phyloP scores from a whole-genome alignment of 2,329 filamentous ascomycete species.

The Stemphylium beticola region DNA sequence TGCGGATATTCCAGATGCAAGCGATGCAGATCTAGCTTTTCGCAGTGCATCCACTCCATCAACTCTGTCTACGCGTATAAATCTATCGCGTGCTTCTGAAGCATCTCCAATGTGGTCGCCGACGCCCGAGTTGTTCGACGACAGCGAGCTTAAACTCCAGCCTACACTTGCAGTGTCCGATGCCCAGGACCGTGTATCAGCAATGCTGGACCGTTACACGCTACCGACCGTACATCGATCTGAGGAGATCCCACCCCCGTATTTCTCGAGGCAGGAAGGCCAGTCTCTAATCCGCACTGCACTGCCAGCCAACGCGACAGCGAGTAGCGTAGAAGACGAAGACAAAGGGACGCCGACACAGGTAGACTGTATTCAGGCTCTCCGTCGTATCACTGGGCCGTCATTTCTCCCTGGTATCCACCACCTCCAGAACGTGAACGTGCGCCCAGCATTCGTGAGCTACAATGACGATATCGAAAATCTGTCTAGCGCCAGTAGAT shows the following conservation, averaged over 20 bases:
- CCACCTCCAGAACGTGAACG: background rate
- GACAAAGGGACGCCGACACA: background rate
- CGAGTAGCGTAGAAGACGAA: background rate
- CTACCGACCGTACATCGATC: too few species aligned
- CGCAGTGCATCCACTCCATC: background rate
- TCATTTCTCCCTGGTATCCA: conserved; percentile 10
- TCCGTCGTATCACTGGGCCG: background rate
- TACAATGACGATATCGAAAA: conserved; percentile 11
- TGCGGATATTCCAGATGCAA: background rate
- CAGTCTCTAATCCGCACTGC: background rate
- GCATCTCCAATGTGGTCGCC: too few species aligned
- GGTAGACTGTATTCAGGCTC: conserved; percentile 1
- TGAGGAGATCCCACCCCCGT: background rate
- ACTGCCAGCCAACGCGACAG: background rate
- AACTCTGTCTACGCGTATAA: background rate
- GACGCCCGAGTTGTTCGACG: too few species aligned
- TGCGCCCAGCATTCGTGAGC: background rate
- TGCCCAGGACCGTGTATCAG: too few species aligned
- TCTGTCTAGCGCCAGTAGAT: conserved; percentile 7
- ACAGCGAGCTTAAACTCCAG: too few species aligned
- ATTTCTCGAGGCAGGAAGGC: background rate
- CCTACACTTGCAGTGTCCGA: too few species aligned
- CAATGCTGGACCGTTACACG: too few species aligned
- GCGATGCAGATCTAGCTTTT: background rate
- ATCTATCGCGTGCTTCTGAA: too few species aligned